These are phyloP conservation scores for Dipodascus geniculatus DNA, from an alignment of 805 yeast species.

Conservation along the genomic window DNA sequence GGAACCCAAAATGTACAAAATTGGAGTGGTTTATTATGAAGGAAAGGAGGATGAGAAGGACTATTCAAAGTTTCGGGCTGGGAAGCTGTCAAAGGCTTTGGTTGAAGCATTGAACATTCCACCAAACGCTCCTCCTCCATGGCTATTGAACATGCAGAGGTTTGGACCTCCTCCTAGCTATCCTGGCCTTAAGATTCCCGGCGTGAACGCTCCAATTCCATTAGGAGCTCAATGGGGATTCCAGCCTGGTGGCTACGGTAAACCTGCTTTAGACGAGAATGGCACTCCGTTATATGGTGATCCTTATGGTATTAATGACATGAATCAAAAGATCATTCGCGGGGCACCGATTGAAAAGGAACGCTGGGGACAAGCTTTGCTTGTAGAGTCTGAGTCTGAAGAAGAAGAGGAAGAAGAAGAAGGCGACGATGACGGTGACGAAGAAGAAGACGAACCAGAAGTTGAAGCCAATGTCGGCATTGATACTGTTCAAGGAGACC, in stretches of 20 bases:
- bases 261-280: conserved; percentile 26
- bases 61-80: conserved; percentile 45
- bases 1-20: conserved; percentile 55
- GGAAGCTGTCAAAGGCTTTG: conserved; percentile 48
- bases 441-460: conserved; percentile 26
- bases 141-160: conserved; percentile 59
- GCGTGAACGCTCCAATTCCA: conserved; percentile 33
- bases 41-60: conserved; percentile 49
- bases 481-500: not conserved
- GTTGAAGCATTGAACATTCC: conserved; percentile 58
- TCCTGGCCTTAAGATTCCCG: conserved; percentile 49
- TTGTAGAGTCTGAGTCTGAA: conserved; percentile 25
- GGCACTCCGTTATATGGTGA: conserved; percentile 27
- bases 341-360: conserved; percentile 15
- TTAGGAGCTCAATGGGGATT: conserved; percentile 30
- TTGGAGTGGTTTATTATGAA: conserved; percentile 74
- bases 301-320: conserved; percentile 17
- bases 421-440: conserved; percentile 18
- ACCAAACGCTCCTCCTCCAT: conserved; percentile 56
- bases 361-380: conserved; percentile 22
- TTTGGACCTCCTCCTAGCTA: conserved; percentile 81
- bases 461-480: conserved; percentile 15
- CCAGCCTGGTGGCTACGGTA: conserved; percentile 30
- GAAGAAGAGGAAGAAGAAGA: conserved; percentile 26
- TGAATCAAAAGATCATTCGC: conserved; percentile 6